Base-by-base conservation (phyloP, 768 basidiomycete species). In the Kwoniella dendrophila region DNA sequence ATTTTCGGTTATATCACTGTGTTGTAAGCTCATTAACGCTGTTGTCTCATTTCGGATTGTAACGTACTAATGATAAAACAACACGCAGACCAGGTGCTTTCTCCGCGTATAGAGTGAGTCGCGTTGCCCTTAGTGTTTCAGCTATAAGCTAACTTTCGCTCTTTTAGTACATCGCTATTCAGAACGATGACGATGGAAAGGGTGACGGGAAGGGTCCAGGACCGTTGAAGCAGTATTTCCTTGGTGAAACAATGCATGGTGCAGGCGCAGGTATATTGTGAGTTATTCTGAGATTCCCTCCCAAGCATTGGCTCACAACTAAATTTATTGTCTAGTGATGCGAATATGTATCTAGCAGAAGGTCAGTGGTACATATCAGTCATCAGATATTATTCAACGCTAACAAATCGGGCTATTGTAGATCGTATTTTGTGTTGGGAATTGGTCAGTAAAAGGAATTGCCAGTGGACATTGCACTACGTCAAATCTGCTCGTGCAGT, bases 401-500 rank as follows among this genome's bases (percentile, higher is more conserved):
- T 62, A 36, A 56, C 54, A 20, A 16, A 5, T 6, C 12, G 26
- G 36, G 36, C 18, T 20, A 43, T 32, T 60, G 20, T 40, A 90
- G 92, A 82, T 70, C 70, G 73, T 61, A 96, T 97, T 66, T 82
- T 98, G 1, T 97, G 94, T 78, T 97, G 93, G 92, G 94, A 97
- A 77, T 84, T 98, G 24, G 94, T 97, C 32, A 90, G 90, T n/a
- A 98, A 97, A 74, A 86, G 92, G 11, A 87, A 88, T 16, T 88
- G 86, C 2, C 83, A 89, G 26, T 97, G 95, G 95, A 86, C 90
- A 45, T 80, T 99, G 75, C 93, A 97, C 81, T 99, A 94, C 72
- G 94, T 96, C 80, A 94, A 96, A 74, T 91, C 89, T 0, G 92
- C 94, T 2, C 92, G 91, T 69, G 93, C 88, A 2, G 85, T 91